phyloP scores from a whole-genome alignment of 2,329 filamentous ascomycete species.

The Rutstroemia sp. region DNA sequence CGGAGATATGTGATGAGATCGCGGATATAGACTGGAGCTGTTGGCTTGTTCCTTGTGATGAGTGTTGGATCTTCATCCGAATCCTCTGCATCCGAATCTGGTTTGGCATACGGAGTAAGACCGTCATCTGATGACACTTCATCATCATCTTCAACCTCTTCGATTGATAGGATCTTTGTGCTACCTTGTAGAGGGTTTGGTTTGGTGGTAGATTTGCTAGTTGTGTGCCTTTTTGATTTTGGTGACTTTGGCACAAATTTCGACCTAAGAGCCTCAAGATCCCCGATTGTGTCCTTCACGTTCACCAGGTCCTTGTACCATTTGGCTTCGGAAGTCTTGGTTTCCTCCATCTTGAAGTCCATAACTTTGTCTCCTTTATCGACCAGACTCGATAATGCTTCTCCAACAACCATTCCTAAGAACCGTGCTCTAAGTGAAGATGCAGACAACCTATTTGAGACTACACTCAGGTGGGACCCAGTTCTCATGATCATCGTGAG shows the following conservation, averaged over 20 bases:
- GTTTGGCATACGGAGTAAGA: slow-evolving; percentile 72
- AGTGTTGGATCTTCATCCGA: slow-evolving; percentile 89
- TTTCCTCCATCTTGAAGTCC: slow-evolving; percentile 78
- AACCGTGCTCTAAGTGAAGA: slow-evolving; percentile 70
- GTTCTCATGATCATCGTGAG: slow-evolving; percentile 65
- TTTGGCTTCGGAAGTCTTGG: slow-evolving; percentile 60
- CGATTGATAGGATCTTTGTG: slow-evolving; percentile 43
- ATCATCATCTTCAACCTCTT: slow-evolving; percentile 57
- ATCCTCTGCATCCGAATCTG: slow-evolving; percentile 81
- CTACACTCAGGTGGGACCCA: slow-evolving; percentile 62
- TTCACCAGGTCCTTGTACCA: slow-evolving; percentile 65
- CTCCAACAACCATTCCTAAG: slow-evolving; percentile 82
- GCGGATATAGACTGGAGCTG: slow-evolving; percentile 82
- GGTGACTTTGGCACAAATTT: slow-evolving; percentile 14
- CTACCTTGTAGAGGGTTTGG: slow-evolving; percentile 24
- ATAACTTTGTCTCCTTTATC: slow-evolving; percentile 66
- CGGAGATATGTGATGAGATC: slow-evolving; percentile 74
- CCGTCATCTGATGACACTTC: slow-evolving; percentile 37
- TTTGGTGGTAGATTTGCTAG: slow-evolving; percentile 27
- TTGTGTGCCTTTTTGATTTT: slow-evolving; percentile 11
- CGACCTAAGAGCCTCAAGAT: slow-evolving; percentile 41
- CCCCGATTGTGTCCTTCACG: slow-evolving; percentile 56
- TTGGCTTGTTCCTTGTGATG: slow-evolving; percentile 73
- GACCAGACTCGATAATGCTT: slow-evolving; percentile 51
- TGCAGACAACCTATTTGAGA: slow-evolving; percentile 78